Evolutionary conservation across 2,329 filamentous ascomycete genomes (phyloP).

Genomic region (Parastagonospora nodorum): DNA sequence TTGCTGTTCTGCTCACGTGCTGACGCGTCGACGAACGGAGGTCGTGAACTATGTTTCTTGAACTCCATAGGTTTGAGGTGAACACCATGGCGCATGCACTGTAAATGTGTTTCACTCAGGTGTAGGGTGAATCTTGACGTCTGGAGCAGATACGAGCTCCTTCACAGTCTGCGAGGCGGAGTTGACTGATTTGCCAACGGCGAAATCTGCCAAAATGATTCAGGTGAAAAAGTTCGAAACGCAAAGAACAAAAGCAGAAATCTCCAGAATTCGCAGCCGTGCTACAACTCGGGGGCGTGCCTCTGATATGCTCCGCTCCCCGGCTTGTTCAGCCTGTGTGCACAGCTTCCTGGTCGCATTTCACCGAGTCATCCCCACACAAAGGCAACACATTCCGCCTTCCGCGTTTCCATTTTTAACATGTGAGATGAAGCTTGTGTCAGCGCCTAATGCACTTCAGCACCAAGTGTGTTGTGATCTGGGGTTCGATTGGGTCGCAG

Average conservation of each 20-base stretch:
- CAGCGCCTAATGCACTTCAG: slow-evolving; percentile 4
- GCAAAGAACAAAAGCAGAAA: not conserved
- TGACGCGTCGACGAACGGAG: not conserved
- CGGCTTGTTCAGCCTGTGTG: slow-evolving; percentile 6
- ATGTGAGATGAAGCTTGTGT: slow-evolving; percentile 29
- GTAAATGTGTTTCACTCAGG: no score
- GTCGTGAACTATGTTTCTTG: no score
- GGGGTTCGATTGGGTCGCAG: not conserved
- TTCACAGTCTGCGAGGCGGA: no score
- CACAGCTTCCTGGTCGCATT: not conserved
- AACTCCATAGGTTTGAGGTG: no score
- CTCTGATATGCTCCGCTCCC: slow-evolving; percentile 14
- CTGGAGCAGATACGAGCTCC: no score
- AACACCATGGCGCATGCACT: no score
- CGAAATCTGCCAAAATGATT: no score
- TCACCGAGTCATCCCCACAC: slow-evolving; percentile 11
- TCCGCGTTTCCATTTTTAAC: slow-evolving; percentile 13
- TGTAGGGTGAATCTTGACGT: no score
- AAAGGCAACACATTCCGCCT: slow-evolving; percentile 29
- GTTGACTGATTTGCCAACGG: no score
- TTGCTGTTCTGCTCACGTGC: not conserved
- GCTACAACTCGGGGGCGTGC: not conserved
- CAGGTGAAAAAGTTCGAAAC: no score
- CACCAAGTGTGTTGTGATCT: not conserved
- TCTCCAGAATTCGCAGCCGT: not conserved